Evolutionary conservation across 495 filamentous ascomycete species (phyloP).

Genomic region (Penicillium cosmopolitanum): DNA sequence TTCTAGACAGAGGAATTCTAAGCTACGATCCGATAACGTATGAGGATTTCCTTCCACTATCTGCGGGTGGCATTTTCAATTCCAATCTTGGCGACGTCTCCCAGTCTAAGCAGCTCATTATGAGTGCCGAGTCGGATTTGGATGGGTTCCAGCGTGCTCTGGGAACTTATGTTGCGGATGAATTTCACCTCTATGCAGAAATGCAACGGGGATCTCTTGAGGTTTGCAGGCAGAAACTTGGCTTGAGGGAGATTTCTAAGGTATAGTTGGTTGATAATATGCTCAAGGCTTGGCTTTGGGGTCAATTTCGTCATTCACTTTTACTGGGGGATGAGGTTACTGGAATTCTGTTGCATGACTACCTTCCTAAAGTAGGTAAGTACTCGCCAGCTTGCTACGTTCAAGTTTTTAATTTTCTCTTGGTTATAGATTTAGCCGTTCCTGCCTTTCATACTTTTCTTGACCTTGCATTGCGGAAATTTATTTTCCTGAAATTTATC

Average conservation of each 20-base stretch:
- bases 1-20: constrained; percentile 28
- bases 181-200: constrained; percentile 34
- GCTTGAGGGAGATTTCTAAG: constrained; percentile 16
- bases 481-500: neutral
- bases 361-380: neutral
- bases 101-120: constrained; percentile 31
- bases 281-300: neutral
- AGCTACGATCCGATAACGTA: constrained; percentile 42
- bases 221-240: constrained; percentile 24
- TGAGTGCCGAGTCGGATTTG: constrained; percentile 35
- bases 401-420: neutral
- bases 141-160: constrained; percentile 37
- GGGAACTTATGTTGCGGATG: constrained; percentile 29
- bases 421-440: neutral
- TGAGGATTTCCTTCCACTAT: constrained; percentile 49
- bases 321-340: neutral
- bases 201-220: constrained; percentile 33
- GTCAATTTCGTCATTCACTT: neutral
- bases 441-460: neutral
- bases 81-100: constrained; percentile 37
- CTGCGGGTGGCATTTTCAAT: constrained; percentile 48
- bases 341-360: neutral
- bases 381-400: neutral
- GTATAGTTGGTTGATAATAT: neutral
- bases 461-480: neutral